These are phyloP conservation scores for Ailanthus altissimus DNA, from an alignment of 345 rosid genomes.

Conservation along the genomic window DNA sequence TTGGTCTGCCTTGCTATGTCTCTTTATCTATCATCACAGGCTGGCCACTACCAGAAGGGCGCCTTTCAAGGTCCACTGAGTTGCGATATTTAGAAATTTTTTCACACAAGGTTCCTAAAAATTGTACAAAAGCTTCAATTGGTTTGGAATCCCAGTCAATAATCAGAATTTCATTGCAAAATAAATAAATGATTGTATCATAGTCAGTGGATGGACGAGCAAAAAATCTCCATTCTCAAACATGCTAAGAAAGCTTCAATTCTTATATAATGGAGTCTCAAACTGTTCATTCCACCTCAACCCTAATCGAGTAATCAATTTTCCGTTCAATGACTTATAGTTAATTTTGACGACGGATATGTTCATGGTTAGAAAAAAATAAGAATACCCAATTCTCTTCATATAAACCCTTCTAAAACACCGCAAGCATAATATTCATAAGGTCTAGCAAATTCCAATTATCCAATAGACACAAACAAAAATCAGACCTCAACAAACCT, in stretches of 20 bases:
- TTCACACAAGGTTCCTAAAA: background rate
- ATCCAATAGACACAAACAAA: background rate
- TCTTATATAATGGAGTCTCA: background rate
- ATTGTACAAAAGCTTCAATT: background rate
- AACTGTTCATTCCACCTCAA: background rate
- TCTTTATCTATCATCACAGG: no score
- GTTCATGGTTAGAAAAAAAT: background rate
- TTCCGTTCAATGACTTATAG: background rate
- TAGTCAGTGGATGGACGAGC: background rate
- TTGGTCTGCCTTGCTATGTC: no score
- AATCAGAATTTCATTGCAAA: background rate
- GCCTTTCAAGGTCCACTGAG: background rate
- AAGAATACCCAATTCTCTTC: constrained; percentile 1
- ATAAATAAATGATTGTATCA: background rate
- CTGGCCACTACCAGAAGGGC: no score
- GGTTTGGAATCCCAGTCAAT: background rate
- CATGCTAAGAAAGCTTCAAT: background rate
- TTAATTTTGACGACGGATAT: background rate
- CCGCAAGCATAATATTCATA: background rate
- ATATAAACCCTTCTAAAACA: background rate
- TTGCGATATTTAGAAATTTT: background rate
- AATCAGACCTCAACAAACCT: constrained; percentile 37
- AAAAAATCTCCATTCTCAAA: background rate
- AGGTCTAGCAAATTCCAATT: background rate
- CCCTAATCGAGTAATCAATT: background rate